These are phyloP conservation scores for Sarocladium strictum DNA, from an alignment of 2,329 filamentous ascomycete species.

Conservation along the genomic window DNA sequence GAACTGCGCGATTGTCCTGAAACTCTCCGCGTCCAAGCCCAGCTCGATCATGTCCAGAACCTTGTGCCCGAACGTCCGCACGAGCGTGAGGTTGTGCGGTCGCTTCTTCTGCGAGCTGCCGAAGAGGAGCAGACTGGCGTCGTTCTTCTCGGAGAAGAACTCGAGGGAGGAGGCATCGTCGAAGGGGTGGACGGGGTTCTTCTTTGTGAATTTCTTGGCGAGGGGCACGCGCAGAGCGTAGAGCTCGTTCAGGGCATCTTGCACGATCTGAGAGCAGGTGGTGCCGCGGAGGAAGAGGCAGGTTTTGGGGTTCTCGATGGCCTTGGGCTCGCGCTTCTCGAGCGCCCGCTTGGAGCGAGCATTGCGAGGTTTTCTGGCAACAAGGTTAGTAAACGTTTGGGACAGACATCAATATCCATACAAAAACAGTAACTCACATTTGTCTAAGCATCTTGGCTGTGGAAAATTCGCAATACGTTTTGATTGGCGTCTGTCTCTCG, in stretches of 20 bases:
- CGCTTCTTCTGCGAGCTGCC: conserved; percentile 88
- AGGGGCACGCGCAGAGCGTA: conserved; percentile 78
- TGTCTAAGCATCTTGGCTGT: conserved; percentile 38
- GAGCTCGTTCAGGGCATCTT: conserved; percentile 80
- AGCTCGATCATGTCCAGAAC: conserved; percentile 94
- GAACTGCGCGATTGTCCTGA: conserved; percentile 67
- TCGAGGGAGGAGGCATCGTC: conserved; percentile 83
- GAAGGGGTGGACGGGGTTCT: conserved; percentile 92
- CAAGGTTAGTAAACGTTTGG: background rate
- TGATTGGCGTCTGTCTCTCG: background rate
- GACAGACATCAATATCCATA: background rate
- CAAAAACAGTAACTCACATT: conserved; percentile 31
- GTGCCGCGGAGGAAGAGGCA: conserved; percentile 87
- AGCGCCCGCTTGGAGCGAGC: conserved; percentile 92
- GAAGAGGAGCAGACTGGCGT: conserved; percentile 79
- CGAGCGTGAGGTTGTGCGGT: conserved; percentile 81
- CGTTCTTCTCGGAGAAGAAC: conserved; percentile 96
- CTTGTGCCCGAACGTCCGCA: conserved; percentile 78
- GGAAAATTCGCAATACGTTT: background rate
- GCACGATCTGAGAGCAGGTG: conserved; percentile 73
- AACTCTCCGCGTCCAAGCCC: conserved; percentile 68
- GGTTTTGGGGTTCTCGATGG: conserved; percentile 82
- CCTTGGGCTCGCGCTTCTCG: conserved; percentile 86
- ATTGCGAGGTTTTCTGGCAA: conserved; percentile 52
- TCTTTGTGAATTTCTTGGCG: conserved; percentile 90